Conservation (phyloP, 164 flowering plant species). For the Sedum album region DNA sequence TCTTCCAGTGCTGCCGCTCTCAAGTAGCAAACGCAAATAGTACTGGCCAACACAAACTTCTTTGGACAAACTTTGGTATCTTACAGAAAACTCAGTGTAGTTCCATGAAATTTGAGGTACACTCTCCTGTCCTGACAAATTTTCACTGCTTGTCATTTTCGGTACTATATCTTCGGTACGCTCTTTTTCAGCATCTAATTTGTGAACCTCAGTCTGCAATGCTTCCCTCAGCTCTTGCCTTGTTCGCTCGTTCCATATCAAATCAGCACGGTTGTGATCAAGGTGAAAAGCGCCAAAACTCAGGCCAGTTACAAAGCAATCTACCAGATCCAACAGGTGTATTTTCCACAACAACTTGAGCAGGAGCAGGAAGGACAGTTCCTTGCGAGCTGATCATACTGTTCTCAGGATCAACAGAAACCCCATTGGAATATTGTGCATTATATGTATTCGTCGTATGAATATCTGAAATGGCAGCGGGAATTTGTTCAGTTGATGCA, state of each 20-base stretch:
- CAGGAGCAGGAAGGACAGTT: constrained; percentile 76
- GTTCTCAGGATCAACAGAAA: constrained; percentile 38
- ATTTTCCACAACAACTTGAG: constrained; percentile 90
- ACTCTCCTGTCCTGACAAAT: constrained; percentile 44
- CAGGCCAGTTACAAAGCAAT: constrained; percentile 88
- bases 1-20: constrained; percentile 73
- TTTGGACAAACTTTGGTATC: constrained; percentile 80
- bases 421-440: constrained; percentile 32
- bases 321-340: constrained; percentile 94
- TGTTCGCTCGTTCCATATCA: constrained; percentile 97
- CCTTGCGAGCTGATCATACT: constrained; percentile 26
- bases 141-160: constrained; percentile 38
- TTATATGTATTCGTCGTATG: constrained; percentile 18
- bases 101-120: constrained; percentile 90
- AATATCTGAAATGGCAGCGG: constrained; percentile 23
- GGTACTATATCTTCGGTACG: constrained; percentile 93
- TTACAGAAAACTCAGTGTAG: constrained; percentile 74
- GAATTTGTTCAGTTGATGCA: constrained; percentile 31
- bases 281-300: constrained; percentile 97
- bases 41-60: constrained; percentile 99
- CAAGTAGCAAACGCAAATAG: constrained; percentile 88
- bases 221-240: constrained; percentile 87
- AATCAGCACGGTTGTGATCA: constrained; percentile 97
- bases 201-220: constrained; percentile 89
- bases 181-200: constrained; percentile 81